Conservation (phyloP, 352 stramenopile genomes). For the Phytophthora foliorum region DNA sequence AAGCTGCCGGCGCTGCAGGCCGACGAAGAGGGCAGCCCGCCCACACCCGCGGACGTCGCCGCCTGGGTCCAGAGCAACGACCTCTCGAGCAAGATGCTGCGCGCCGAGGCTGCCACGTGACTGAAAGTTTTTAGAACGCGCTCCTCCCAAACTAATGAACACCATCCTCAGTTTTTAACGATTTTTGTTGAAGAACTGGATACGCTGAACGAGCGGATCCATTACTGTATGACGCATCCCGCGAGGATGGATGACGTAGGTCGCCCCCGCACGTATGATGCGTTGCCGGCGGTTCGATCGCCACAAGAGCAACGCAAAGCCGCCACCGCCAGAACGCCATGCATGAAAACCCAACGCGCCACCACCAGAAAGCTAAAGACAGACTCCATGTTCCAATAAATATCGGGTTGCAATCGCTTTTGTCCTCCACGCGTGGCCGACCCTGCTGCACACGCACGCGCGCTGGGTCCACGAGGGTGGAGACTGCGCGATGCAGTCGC, state of each 20-base stretch:
- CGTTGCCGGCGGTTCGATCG: neutral
- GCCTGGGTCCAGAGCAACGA: slow-evolving; percentile 85
- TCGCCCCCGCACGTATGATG: neutral
- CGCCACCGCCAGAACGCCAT: slow-evolving; percentile 21
- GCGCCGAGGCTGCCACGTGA: slow-evolving; percentile 37
- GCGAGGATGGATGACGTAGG: slow-evolving; percentile 26
- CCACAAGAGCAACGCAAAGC: slow-evolving; percentile 20
- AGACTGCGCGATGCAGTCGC: slow-evolving; percentile 13
- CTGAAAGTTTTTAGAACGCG: slow-evolving; percentile 26
- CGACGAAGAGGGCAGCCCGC: slow-evolving; percentile 44
- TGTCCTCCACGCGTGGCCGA: slow-evolving; percentile 32
- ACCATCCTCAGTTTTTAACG: slow-evolving; percentile 28
- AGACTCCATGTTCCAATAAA: slow-evolving; percentile 52
- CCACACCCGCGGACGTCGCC: slow-evolving; percentile 60
- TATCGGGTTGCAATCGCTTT: slow-evolving; percentile 42
- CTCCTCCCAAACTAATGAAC: slow-evolving; percentile 31
- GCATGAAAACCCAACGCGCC: neutral
- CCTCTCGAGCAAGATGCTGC: slow-evolving; percentile 76
- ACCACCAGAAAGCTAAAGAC: slow-evolving; percentile 32
- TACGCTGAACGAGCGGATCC: neutral
- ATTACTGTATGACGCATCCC: slow-evolving; percentile 28
- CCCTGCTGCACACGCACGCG: slow-evolving; percentile 16
- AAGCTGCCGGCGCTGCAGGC: slow-evolving; percentile 52
- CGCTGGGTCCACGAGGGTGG: slow-evolving; percentile 2
- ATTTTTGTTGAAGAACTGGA: slow-evolving; percentile 17